Evolutionary conservation across 2,329 filamentous ascomycete genomes (phyloP).

Genomic region (Hortaea werneckii): DNA sequence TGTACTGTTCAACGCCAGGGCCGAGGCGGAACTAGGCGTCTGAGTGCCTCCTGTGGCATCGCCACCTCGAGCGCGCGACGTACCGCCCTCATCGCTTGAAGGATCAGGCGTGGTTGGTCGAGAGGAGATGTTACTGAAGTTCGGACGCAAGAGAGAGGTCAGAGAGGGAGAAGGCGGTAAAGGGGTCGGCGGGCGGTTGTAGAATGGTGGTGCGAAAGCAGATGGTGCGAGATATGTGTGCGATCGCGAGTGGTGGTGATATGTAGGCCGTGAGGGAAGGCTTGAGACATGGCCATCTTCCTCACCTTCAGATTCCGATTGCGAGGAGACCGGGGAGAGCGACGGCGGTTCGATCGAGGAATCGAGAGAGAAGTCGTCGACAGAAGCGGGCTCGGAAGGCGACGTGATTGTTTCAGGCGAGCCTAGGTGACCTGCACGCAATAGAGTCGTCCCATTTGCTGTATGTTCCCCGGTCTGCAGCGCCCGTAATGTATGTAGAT

Average conservation of each 20-base stretch:
- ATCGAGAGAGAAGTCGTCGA: constrained; percentile 29
- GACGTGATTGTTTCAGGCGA: constrained; percentile 21
- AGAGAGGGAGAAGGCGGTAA: constrained; percentile 85
- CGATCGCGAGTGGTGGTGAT: constrained; percentile 33
- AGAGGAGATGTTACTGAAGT: constrained; percentile 56
- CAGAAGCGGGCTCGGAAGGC: constrained; percentile 29
- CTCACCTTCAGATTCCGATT: constrained; percentile 15
- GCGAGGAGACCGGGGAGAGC: constrained; percentile 20
- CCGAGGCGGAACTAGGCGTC: constrained; percentile 45
- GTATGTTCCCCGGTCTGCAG: constrained; percentile 12
- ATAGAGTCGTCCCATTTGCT: constrained; percentile 6
- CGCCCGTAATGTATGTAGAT: constrained; percentile 33
- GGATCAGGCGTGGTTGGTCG: constrained; percentile 89
- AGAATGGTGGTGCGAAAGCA: constrained; percentile 73
- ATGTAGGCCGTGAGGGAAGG: constrained; percentile 27
- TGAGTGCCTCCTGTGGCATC: constrained; percentile 13
- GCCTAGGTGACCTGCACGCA: neutral
- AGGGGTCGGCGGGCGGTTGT: constrained; percentile 91
- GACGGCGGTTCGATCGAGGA: constrained; percentile 16
- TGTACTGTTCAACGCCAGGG: constrained; percentile 45
- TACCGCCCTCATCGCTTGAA: constrained; percentile 63
- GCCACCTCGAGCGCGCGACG: constrained; percentile 23
- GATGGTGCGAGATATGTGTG: constrained; percentile 34
- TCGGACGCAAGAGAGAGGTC: constrained; percentile 74
- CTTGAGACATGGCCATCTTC: constrained; percentile 18